phyloP scores from a whole-genome alignment of 2,329 filamentous ascomycete species.

The Ophiocordyceps camponoti-rufipedis region DNA sequence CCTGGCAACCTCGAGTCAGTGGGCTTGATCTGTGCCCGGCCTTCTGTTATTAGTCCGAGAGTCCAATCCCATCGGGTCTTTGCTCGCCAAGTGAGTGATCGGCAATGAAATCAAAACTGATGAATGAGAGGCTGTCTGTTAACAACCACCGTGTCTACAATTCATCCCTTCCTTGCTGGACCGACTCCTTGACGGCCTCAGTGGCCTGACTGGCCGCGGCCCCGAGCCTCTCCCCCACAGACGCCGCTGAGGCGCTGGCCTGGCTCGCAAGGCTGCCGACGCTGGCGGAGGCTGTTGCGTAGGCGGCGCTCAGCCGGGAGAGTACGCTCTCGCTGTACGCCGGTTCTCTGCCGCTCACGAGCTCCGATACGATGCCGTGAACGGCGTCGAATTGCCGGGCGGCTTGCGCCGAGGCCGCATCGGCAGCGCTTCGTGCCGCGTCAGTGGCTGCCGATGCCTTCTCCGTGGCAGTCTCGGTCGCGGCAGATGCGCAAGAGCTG shows the following conservation, averaged over 20 bases:
- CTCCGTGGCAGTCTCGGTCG: conserved; percentile 7
- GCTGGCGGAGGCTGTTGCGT: conserved; percentile 45
- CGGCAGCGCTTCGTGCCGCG: conserved; percentile 15
- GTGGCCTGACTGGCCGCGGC: conserved; percentile 21
- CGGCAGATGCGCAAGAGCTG: conserved; percentile 40
- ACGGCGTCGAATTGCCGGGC: conserved; percentile 50
- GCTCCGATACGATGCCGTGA: conserved; percentile 55
- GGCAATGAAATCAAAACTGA: no score
- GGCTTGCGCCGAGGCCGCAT: conserved; percentile 40
- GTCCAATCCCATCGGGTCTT: no score
- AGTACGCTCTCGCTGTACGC: conserved; percentile 69
- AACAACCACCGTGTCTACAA: conserved; percentile 12
- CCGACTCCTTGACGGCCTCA: conserved; percentile 22
- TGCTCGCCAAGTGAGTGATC: no score
- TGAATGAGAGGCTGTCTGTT: no score
- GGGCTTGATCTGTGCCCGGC: no score
- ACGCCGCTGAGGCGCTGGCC: conserved; percentile 14
- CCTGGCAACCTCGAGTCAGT: no score
- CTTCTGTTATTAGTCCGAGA: no score
- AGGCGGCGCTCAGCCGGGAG: conserved; percentile 50
- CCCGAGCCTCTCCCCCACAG: conserved; percentile 15
- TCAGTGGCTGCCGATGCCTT: conserved; percentile 38
- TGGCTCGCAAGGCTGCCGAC: conserved; percentile 23
- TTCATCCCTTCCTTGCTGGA: conserved; percentile 20
- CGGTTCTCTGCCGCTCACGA: conserved; percentile 60